Percentiles rank a stretch among this genome's conserved stretches.
These are phyloP conservation scores for Aspergillus persii DNA, from an alignment of 2,329 filamentous ascomycete genomes.

Conservation along the genomic window DNA sequence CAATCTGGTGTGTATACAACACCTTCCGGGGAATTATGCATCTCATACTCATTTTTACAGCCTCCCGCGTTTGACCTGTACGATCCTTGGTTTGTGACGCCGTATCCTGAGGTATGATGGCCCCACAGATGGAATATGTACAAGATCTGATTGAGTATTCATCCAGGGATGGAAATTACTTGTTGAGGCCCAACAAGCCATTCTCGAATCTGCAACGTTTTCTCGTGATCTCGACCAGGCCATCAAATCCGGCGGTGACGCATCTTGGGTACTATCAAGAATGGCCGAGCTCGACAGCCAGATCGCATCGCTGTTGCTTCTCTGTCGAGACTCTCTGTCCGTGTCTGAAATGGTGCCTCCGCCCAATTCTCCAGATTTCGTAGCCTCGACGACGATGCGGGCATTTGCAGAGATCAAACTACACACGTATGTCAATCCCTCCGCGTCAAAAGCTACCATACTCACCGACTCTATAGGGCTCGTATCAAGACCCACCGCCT, in stretches of 20 bases:
- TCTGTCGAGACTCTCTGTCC: slow-evolving; percentile 8
- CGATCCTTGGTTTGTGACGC: slow-evolving; percentile 25
- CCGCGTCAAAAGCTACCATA: neutral
- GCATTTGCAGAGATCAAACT: slow-evolving; percentile 29
- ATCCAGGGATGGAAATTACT: slow-evolving; percentile 23
- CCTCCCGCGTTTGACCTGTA: slow-evolving; percentile 16
- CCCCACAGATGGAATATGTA: neutral
- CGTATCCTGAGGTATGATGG: slow-evolving; percentile 17
- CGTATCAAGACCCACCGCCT: slow-evolving; percentile 31
- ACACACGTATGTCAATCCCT: slow-evolving; percentile 11
- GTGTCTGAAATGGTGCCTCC: slow-evolving; percentile 6
- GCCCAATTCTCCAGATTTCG: slow-evolving; percentile 15
- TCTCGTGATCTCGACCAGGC: slow-evolving; percentile 20
- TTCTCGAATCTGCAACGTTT: slow-evolving; percentile 22
- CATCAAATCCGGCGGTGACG: slow-evolving; percentile 4
- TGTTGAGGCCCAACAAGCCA: slow-evolving; percentile 24
- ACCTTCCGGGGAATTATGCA: neutral
- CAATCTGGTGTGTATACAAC: slow-evolving; percentile 42
- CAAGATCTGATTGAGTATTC: neutral
- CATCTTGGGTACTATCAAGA: slow-evolving; percentile 14
- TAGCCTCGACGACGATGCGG: slow-evolving; percentile 20
- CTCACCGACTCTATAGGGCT: slow-evolving; percentile 16
- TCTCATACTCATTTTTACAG: slow-evolving; percentile 8
- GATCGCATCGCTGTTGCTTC: slow-evolving; percentile 16
- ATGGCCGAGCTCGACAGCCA: slow-evolving; percentile 21